Conservation (phyloP, 2,329 filamentous ascomycete species). For the Colletotrichum godetiae region DNA sequence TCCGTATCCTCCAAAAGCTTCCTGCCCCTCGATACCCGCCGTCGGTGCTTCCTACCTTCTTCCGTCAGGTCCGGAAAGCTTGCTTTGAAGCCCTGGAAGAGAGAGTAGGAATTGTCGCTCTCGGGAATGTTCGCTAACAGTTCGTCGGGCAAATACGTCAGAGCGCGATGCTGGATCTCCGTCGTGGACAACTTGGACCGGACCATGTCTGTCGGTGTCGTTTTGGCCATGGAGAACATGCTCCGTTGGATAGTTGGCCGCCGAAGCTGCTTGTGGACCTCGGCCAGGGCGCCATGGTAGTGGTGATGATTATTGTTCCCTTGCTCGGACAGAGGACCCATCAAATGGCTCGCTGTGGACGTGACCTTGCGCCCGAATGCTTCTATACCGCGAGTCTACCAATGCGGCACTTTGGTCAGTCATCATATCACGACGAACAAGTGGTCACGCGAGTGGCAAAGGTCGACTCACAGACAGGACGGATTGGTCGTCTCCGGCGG, state of each 20-base stretch:
- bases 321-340: slow-evolving; percentile 72
- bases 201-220: slow-evolving; percentile 92
- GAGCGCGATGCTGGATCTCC: slow-evolving; percentile 94
- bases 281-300: slow-evolving; percentile 88
- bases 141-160: slow-evolving; percentile 90
- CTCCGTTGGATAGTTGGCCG: slow-evolving; percentile 86
- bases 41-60: slow-evolving; percentile 76
- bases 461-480: slow-evolving; percentile 50
- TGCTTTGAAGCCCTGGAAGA: slow-evolving; percentile 97
- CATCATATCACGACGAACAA: slow-evolving; percentile 34
- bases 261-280: slow-evolving; percentile 89
- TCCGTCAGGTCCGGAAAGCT: slow-evolving; percentile 80
- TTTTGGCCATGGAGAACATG: slow-evolving; percentile 91
- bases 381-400: slow-evolving; percentile 86
- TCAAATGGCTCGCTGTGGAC: slow-evolving; percentile 90
- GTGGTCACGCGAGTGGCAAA: slow-evolving; percentile 24
- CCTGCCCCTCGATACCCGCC: slow-evolving; percentile 78
- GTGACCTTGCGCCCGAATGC: slow-evolving; percentile 95
- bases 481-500: slow-evolving; percentile 59
- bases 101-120: slow-evolving; percentile 84
- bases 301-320: slow-evolving; percentile 61
- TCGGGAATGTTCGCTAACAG: slow-evolving; percentile 91
- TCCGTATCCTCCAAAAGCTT: slow-evolving; percentile 78
- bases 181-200: slow-evolving; percentile 88
- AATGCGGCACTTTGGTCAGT: slow-evolving; percentile 25